phyloP scores from a whole-genome alignment of 345 rosid genomes.

The Trapa incisa region DNA sequence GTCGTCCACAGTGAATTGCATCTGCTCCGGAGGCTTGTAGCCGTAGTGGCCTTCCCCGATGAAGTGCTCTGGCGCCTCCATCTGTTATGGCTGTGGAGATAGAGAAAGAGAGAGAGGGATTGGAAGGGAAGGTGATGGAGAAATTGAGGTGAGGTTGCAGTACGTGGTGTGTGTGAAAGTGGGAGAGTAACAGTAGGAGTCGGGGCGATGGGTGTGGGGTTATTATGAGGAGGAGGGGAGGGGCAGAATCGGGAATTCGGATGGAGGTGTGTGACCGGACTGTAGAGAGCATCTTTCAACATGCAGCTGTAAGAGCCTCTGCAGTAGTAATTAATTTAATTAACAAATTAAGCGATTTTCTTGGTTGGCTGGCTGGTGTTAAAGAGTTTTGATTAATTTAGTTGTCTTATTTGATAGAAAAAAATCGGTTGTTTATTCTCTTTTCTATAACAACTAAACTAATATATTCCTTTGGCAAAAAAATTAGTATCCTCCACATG shows the following conservation, averaged over 20 bases:
- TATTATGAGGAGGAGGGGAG: neutral
- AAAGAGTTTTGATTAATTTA: neutral
- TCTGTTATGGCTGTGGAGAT: neutral
- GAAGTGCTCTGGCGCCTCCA: conserved; percentile 4
- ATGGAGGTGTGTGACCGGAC: neutral
- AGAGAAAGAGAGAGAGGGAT: neutral
- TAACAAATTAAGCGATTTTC: neutral
- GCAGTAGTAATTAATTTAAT: neutral
- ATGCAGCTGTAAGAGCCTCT: neutral
- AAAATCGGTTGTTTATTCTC: neutral
- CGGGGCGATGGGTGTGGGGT: neutral
- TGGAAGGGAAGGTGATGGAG: too few relatives aligned
- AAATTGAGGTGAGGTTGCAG: too few relatives aligned
- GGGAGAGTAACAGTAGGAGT: neutral
- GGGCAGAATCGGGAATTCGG: neutral
- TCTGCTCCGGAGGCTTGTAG: conserved; percentile 1
- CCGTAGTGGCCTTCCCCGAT: conserved; percentile 1
- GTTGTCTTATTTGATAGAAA: too few relatives aligned
- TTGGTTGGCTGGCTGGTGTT: neutral
- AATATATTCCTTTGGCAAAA: neutral
- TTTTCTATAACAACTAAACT: neutral
- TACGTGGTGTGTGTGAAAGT: neutral
- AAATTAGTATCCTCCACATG: neutral
- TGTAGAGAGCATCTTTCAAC: conserved; percentile 4
- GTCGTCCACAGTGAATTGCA: neutral